These are phyloP conservation scores for Blastomyces silverae DNA, from an alignment of 2,329 filamentous ascomycete genomes.

Conservation along the genomic window DNA sequence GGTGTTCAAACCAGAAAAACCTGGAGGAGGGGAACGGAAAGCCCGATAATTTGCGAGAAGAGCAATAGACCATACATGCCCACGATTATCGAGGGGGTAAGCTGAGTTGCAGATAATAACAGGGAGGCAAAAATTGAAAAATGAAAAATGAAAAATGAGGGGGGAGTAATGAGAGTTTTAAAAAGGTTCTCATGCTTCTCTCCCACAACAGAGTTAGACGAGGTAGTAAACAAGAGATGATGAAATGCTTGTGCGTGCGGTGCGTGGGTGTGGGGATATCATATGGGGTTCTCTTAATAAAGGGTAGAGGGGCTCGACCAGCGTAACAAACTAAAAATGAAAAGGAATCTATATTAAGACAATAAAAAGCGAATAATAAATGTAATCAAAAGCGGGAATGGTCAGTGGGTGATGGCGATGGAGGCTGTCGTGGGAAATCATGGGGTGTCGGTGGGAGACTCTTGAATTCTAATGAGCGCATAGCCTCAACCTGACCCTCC, in stretches of 20 bases:
- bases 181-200: neutral
- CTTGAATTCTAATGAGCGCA: conserved; percentile 11
- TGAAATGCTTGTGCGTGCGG: neutral
- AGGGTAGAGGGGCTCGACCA: neutral
- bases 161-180: neutral
- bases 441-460: conserved; percentile 13
- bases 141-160: neutral
- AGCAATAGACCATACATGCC: conserved; percentile 10
- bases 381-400: neutral
- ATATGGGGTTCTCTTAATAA: neutral
- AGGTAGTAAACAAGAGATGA: neutral
- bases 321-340: neutral
- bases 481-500: conserved; percentile 7
- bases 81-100: neutral
- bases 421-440: conserved; percentile 12
- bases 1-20: neutral
- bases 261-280: neutral
- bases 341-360: conserved; percentile 10
- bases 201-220: neutral
- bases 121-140: neutral
- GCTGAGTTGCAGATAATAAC: neutral
- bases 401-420: conserved; percentile 7
- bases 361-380: conserved; percentile 10
- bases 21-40: neutral
- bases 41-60: neutral